A percentile compares a stretch with the other conserved stretches of the same genome.
Evolutionary conservation across 768 basidiomycete species (phyloP).

Genomic region (Mrakia gelida): DNA sequence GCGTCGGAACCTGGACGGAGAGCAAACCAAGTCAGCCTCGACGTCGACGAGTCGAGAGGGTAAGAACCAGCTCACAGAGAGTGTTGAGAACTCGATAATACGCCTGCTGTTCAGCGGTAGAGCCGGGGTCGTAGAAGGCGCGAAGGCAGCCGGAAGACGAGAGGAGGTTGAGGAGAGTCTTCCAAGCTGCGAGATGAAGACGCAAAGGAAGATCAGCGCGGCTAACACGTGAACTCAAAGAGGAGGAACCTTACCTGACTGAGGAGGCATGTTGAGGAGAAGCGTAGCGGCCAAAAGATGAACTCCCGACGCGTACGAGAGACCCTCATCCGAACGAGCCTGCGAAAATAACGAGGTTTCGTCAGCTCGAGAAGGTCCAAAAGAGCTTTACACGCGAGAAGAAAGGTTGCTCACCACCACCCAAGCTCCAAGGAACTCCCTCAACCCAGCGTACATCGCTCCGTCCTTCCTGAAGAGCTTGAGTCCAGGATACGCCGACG

Average conservation of each 20-base stretch:
- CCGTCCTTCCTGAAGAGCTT: constrained; percentile 21
- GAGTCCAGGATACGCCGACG: constrained; percentile 4
- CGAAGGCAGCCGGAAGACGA: constrained; percentile 24
- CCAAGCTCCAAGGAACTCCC: constrained; percentile 32
- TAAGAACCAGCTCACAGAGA: not conserved
- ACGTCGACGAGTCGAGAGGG: not conserved
- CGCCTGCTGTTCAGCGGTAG: constrained; percentile 8
- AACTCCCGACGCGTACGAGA: constrained; percentile 20
- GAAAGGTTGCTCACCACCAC: constrained; percentile 14
- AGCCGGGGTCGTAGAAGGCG: constrained; percentile 24
- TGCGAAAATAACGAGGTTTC: not conserved
- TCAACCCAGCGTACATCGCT: constrained; percentile 6
- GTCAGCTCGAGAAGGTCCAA: not conserved
- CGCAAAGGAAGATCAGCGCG: not conserved
- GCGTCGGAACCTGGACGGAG: constrained; percentile 18
- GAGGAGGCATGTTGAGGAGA: constrained; percentile 28
- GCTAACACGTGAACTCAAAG: not conserved
- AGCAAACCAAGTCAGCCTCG: not conserved
- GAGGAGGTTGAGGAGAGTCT: constrained; percentile 25
- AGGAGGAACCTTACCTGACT: not conserved
- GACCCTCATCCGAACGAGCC: constrained; percentile 30
- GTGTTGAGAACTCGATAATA: constrained; percentile 27
- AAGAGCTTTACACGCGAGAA: not conserved
- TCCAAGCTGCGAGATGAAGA: constrained; percentile 18
- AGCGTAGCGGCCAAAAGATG: constrained; percentile 28